Evolutionary conservation across 2,329 filamentous ascomycete species (phyloP).

Genomic region (Aspergillus hortae): DNA sequence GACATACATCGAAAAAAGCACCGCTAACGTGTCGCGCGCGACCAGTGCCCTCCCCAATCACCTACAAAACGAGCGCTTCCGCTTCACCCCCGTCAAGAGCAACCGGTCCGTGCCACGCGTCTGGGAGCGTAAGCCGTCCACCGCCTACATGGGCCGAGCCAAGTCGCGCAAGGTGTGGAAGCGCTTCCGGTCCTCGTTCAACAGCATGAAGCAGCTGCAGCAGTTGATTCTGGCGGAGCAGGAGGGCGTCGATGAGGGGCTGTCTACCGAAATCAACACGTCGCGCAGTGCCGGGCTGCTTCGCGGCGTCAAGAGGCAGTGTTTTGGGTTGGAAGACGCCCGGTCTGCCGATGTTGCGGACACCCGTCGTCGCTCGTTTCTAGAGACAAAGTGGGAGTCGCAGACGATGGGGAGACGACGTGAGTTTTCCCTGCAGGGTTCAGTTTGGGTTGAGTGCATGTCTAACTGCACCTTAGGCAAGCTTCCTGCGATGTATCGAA

Average conservation of each 20-base stretch:
- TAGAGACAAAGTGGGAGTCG: conserved; percentile 41
- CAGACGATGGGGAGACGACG: conserved; percentile 29
- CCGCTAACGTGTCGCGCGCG: conserved; percentile 10
- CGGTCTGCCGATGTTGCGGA: not conserved
- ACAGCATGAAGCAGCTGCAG: conserved; percentile 30
- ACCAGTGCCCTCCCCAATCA: conserved; percentile 3
- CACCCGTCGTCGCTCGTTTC: conserved; percentile 31
- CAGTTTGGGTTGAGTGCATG: not conserved
- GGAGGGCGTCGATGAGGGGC: conserved; percentile 17
- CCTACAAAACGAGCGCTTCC: conserved; percentile 26
- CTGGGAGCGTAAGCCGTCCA: conserved; percentile 46
- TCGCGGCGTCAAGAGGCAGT: conserved; percentile 36
- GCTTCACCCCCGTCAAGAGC: conserved; percentile 41
- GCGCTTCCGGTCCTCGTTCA: conserved; percentile 36
- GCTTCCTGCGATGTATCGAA: conserved; percentile 12
- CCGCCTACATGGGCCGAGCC: conserved; percentile 35
- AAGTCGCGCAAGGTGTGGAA: conserved; percentile 47
- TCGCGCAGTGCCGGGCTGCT: conserved; percentile 23
- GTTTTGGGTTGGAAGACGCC: conserved; percentile 17
- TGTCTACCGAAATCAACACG: conserved; percentile 32
- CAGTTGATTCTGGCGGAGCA: conserved; percentile 18
- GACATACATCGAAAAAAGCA: not conserved
- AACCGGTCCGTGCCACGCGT: conserved; percentile 33
- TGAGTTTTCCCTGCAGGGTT: conserved; percentile 10
- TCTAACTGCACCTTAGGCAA: conserved; percentile 16